A percentile compares a stretch with the other conserved stretches of the same genome.
Evolutionary conservation across 2,329 filamentous ascomycete genomes (phyloP).

Genomic region (Aspergillus ustus): DNA sequence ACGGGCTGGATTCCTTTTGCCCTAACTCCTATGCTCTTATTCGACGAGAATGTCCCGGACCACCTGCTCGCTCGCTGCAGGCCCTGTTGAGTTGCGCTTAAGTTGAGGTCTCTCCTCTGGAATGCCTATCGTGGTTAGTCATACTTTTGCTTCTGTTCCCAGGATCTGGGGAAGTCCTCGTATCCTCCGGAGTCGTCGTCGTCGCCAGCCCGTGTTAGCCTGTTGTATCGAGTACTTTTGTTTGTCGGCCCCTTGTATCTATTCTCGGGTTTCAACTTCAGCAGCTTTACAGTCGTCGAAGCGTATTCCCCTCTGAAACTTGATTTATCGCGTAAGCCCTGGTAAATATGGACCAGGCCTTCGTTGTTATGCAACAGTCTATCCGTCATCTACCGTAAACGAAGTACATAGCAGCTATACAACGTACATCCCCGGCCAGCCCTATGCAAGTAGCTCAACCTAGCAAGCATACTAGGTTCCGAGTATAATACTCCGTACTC

Average conservation of each 20-base stretch:
- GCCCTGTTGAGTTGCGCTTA: conserved; percentile 11
- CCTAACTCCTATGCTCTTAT: not conserved
- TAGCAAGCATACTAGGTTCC: too few species aligned
- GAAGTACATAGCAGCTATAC: too few species aligned
- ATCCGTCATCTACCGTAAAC: too few species aligned
- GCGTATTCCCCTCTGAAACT: not conserved
- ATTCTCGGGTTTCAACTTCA: not conserved
- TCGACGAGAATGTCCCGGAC: not conserved
- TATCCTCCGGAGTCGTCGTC: not conserved
- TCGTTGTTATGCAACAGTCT: too few species aligned
- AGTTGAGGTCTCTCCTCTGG: conserved; percentile 7
- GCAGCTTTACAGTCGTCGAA: not conserved
- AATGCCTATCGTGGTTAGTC: conserved; percentile 10
- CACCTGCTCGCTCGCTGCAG: conserved; percentile 19
- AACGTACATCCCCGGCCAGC: too few species aligned
- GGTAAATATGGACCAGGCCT: not conserved
- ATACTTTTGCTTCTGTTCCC: not conserved
- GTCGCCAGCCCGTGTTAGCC: not conserved
- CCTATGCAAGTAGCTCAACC: too few species aligned
- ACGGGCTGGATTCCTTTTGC: not conserved
- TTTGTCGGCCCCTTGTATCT: not conserved
- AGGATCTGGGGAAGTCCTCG: not conserved
- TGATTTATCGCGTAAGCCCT: not conserved
- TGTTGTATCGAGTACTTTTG: not conserved
- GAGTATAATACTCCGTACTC: too few species aligned